Percentiles rank a stretch among this genome's conserved stretches.
These are phyloP conservation scores for Prosopis cineraria DNA, from an alignment of 306 rosid genomes.

Conservation along the genomic window DNA sequence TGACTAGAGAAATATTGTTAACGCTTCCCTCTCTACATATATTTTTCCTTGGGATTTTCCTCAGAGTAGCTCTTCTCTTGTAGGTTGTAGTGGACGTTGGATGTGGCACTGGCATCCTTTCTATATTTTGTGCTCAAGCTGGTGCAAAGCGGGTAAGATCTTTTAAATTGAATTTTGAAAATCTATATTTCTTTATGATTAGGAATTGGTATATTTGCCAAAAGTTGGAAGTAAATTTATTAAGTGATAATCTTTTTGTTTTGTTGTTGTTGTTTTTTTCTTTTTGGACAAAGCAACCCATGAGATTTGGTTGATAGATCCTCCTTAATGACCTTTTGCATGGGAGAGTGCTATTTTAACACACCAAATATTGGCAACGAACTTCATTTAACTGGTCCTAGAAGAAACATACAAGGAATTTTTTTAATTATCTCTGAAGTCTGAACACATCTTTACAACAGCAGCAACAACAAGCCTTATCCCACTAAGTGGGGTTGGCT, in stretches of 20 bases:
- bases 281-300: too few species aligned
- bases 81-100: conserved; percentile 99
- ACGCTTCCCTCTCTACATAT: not conserved
- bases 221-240: not conserved
- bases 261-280: too few species aligned
- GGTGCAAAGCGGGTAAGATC: conserved; percentile 91
- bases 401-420: too few species aligned
- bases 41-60: not conserved
- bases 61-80: conserved; percentile 34
- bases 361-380: too few species aligned
- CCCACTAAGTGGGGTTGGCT: too few species aligned
- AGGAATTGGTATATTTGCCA: not conserved
- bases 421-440: too few species aligned
- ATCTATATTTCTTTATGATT: not conserved
- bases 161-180: conserved; percentile 13
- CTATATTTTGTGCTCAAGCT: conserved; percentile 97
- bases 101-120: conserved; percentile 95
- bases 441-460: too few species aligned
- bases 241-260: not conserved
- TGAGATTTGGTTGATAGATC: too few species aligned
- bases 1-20: not conserved
- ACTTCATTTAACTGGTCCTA: too few species aligned
- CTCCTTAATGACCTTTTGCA: too few species aligned
- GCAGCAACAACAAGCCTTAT: too few species aligned
- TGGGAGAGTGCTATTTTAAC: too few species aligned